Evolutionary conservation across 2,329 filamentous ascomycete genomes (phyloP).

Genomic region (Neonectria faginata): DNA sequence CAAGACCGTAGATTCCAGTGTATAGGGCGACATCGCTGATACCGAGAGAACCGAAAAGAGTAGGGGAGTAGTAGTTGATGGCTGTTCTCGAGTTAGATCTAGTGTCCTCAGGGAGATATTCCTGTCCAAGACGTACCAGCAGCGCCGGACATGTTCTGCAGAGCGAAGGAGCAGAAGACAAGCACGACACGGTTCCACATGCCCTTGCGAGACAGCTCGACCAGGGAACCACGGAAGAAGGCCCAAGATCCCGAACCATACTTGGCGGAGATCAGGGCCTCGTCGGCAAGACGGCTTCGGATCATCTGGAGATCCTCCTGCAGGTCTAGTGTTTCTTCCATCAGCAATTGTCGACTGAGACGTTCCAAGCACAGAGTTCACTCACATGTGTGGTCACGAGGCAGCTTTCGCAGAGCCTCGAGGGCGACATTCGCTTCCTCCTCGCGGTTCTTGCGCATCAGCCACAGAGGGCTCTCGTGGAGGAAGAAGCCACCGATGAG

Average conservation of each 20-base stretch:
- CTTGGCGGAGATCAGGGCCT: constrained; percentile 47
- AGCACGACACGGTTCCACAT: constrained; percentile 56
- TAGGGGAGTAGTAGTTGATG: constrained; percentile 59
- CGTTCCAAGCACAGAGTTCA: background rate
- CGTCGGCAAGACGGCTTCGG: constrained; percentile 50
- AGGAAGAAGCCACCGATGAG: constrained; percentile 59
- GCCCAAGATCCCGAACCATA: constrained; percentile 51
- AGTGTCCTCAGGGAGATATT: too few relatives aligned
- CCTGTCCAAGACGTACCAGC: constrained; percentile 41
- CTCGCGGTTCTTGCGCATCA: constrained; percentile 50
- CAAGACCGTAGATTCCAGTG: constrained; percentile 64
- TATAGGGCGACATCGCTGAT: constrained; percentile 59
- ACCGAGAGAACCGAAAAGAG: constrained; percentile 57
- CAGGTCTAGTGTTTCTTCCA: constrained; percentile 48
- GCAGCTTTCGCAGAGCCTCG: constrained; percentile 58
- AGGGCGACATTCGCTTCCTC: constrained; percentile 50
- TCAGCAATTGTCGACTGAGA: constrained; percentile 16
- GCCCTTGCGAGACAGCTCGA: constrained; percentile 52
- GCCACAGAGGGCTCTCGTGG: constrained; percentile 56
- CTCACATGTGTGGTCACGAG: constrained; percentile 51
- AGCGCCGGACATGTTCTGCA: constrained; percentile 57
- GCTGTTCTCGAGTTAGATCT: constrained; percentile 39
- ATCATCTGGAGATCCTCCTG: constrained; percentile 63
- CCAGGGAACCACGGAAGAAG: constrained; percentile 50
- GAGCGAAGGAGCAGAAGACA: constrained; percentile 53